A percentile compares a stretch with the other conserved stretches of the same genome.
phyloP scores from a whole-genome alignment of 2,329 filamentous ascomycete genomes.

The Rutstroemia sp. region DNA sequence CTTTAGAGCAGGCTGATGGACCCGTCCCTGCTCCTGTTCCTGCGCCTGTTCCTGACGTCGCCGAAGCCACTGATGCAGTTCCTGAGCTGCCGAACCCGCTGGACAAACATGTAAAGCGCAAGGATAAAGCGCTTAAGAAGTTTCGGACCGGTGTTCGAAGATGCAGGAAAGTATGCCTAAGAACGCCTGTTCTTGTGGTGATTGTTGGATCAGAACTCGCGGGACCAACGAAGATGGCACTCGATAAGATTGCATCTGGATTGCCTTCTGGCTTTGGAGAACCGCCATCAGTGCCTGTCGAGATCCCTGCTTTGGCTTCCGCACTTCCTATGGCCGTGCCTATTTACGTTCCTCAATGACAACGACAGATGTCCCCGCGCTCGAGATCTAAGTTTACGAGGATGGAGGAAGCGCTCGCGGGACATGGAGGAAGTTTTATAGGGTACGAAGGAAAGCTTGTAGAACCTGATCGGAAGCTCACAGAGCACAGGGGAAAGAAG shows the following conservation, averaged over 20 bases:
- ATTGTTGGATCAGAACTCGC: conserved; percentile 13
- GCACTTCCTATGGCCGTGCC: background rate
- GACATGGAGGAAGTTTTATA: background rate
- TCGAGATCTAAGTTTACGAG: conserved; percentile 1
- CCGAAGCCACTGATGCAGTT: background rate
- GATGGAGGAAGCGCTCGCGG: background rate
- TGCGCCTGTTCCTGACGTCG: background rate
- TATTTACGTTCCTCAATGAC: background rate
- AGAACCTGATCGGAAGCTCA: too few species aligned
- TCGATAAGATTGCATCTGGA: conserved; percentile 5
- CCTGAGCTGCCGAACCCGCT: background rate
- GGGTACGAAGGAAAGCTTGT: too few species aligned
- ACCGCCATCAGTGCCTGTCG: background rate
- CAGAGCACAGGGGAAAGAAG: background rate
- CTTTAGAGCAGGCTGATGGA: conserved; percentile 3
- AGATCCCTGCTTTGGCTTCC: background rate
- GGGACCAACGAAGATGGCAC: conserved; percentile 9
- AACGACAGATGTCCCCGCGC: conserved; percentile 1
- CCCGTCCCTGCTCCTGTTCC: background rate
- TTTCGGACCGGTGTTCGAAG: conserved; percentile 5
- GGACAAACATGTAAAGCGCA: conserved; percentile 3
- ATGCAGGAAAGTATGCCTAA: conserved; percentile 5
- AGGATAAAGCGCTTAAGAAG: conserved; percentile 1
- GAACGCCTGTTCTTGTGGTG: conserved; percentile 11
- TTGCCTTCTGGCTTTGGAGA: conserved; percentile 1